Base-by-base conservation (phyloP, 176 grass and related monocot genomes). In the Tuctoria greenei region DNA sequence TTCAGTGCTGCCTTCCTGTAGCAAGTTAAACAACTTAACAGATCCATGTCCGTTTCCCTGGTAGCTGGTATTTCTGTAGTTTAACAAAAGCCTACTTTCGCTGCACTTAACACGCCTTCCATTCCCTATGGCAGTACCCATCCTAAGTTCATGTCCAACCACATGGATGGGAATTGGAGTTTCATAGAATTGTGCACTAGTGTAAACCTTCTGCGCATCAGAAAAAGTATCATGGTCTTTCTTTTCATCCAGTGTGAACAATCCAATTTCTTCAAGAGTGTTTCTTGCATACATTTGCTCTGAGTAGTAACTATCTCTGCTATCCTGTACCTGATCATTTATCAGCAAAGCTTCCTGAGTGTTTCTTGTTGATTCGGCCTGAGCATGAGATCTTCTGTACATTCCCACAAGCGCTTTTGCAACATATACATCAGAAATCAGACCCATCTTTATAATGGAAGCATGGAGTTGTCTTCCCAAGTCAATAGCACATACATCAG, bases 371-470 rank as follows among this genome's bases (percentile, higher is more conserved):
- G 68, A 49, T 75, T 70, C 79, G 21, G 37, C 62, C 26, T 23
- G 70, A 81, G 37, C 24, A 49, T 75, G 75, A 65, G 91, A 86
- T 79, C 85, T 87, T 83, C 42, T 79, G 79, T 97, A 97, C 87
- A 90, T 85, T 85, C 91, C 91, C 24, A 91, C 84, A 73, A 97
- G 89, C 75, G 91, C 94, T 83, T 97, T 81, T 67, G 85, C 52
- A 16, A 89, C 90, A 28, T 93, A 85, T 35, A 93, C 86, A 93
- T 97, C 91, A 84, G 90, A 91, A 81, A 93, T 77, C 81, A 93
- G 69, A 63, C 94, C 94, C 84, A 88, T 91, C 80, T 97, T 97
- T 82, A 93, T 83, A 71, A 97, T 93, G 56, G 88, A 93, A 68
- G 83, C 84, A 84, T 97, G 94, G 47, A 97, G 66, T 85, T 97